Conservation (phyloP, 2,329 filamentous ascomycete species). For the Colletotrichum sansevieriae region DNA sequence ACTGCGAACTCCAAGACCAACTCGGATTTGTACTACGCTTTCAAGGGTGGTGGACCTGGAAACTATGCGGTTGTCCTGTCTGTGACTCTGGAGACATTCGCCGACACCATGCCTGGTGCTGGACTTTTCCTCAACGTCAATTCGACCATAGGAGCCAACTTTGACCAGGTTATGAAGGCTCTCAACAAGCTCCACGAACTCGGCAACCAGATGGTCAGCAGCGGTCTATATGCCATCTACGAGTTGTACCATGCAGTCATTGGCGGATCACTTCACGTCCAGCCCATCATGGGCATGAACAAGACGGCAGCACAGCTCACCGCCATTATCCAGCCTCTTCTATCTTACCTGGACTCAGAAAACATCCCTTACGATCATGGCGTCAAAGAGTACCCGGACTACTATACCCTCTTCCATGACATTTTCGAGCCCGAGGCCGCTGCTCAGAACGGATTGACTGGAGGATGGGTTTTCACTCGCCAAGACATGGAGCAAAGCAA, state of each 20-base stretch:
- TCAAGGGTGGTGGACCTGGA: slow-evolving; percentile 65
- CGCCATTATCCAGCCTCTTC: slow-evolving; percentile 30
- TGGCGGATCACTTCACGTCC: slow-evolving; percentile 38
- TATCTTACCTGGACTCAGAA: slow-evolving; percentile 34
- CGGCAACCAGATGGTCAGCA: slow-evolving; percentile 37
- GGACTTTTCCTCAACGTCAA: slow-evolving; percentile 40
- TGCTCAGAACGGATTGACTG: slow-evolving; percentile 41
- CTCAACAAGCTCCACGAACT: slow-evolving; percentile 37
- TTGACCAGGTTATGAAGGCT: slow-evolving; percentile 32
- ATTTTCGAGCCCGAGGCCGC: slow-evolving; percentile 40
- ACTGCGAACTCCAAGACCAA: slow-evolving; percentile 60
- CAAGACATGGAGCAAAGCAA: slow-evolving; percentile 36
- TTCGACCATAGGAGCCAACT: slow-evolving; percentile 27
- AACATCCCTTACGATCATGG: slow-evolving; percentile 34
- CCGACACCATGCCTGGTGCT: slow-evolving; percentile 39
- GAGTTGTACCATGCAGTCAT: slow-evolving; percentile 34
- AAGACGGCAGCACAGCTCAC: slow-evolving; percentile 35
- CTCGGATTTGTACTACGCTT: slow-evolving; percentile 68
- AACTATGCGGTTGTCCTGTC: slow-evolving; percentile 66
- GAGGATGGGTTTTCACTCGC: slow-evolving; percentile 41
- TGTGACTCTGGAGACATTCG: slow-evolving; percentile 65
- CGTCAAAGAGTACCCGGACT: slow-evolving; percentile 31
- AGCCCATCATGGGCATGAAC: slow-evolving; percentile 43
- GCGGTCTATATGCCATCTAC: slow-evolving; percentile 40
- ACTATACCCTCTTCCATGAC: slow-evolving; percentile 39